Percentiles rank a stretch among this genome's conserved stretches.
Evolutionary conservation across 306 rosid genomes (phyloP).

Genomic region (Gynostemma pentaphyllum): DNA sequence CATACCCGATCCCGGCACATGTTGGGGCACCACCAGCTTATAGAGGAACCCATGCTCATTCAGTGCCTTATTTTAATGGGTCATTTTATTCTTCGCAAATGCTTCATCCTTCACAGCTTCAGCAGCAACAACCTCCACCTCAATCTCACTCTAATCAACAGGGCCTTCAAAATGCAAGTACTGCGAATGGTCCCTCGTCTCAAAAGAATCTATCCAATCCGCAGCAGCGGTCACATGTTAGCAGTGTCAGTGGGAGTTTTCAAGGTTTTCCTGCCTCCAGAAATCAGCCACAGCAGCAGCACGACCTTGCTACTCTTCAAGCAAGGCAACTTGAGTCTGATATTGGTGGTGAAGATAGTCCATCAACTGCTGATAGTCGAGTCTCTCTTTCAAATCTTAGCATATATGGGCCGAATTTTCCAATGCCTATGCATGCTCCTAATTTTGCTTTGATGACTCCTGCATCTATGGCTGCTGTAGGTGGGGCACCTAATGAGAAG

Average conservation of each 20-base stretch:
- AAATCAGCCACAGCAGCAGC: conserved; percentile 41
- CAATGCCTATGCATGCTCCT: conserved; percentile 61
- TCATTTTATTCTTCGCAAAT: conserved; percentile 77
- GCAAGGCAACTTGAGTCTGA: conserved; percentile 71
- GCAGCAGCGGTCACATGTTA: conserved; percentile 53
- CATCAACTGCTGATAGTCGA: conserved; percentile 74
- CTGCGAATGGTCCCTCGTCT: conserved; percentile 65
- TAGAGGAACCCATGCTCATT: conserved; percentile 70
- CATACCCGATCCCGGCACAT: conserved; percentile 79
- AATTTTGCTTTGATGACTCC: conserved; percentile 68
- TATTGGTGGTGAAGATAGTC: conserved; percentile 75
- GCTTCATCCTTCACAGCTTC: conserved; percentile 86
- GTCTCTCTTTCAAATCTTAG: conserved; percentile 41
- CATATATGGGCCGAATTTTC: conserved; percentile 59
- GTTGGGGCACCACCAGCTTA: conserved; percentile 78
- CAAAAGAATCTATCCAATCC: conserved; percentile 81
- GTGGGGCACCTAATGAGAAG: conserved; percentile 49
- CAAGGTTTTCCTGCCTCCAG: conserved; percentile 74
- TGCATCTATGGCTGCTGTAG: conserved; percentile 33
- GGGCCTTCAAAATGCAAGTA: conserved; percentile 53
- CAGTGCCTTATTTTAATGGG: conserved; percentile 72
- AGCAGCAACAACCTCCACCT: conserved; percentile 38
- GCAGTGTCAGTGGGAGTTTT: conserved; percentile 34
- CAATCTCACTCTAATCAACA: conserved; percentile 65
- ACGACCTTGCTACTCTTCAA: conserved; percentile 36